Evolutionary conservation across 176 grass and related monocot species (phyloP).

Genomic region (Carex myosuroides): DNA sequence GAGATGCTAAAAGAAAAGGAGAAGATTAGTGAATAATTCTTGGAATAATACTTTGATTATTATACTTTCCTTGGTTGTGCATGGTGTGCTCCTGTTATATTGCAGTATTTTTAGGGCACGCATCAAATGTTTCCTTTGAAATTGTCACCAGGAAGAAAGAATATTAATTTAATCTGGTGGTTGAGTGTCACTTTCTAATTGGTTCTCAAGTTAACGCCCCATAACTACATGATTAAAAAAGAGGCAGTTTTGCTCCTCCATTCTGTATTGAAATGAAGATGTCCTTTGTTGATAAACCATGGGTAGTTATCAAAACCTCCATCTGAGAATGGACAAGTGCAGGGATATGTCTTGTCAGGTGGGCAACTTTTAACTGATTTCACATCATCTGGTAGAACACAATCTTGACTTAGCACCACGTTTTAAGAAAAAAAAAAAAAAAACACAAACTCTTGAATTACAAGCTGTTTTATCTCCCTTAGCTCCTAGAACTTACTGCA

Average conservation of each 20-base stretch:
- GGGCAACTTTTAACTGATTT: constrained; percentile 1
- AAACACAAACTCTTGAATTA: background rate
- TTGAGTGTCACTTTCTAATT: constrained; percentile 5
- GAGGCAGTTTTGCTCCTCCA: background rate
- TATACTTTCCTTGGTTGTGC: background rate
- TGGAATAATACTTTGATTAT: background rate
- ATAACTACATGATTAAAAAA: constrained; percentile 23
- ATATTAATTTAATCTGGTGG: constrained; percentile 3
- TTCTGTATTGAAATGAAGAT: background rate
- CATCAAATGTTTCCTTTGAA: background rate
- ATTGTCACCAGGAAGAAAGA: background rate
- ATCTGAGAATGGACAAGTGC: background rate
- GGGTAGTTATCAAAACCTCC: background rate
- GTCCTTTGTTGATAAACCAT: background rate
- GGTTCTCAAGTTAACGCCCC: constrained; percentile 13
- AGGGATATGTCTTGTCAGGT: background rate
- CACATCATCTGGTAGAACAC: background rate
- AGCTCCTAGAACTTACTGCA: background rate
- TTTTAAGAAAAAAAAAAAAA: background rate
- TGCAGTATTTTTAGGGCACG: background rate
- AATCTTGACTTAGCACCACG: background rate
- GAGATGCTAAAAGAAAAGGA: background rate
- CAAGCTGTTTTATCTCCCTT: background rate
- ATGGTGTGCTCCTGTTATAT: background rate
- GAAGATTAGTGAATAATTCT: background rate